These are phyloP conservation scores for Fusarium sp. DNA, from an alignment of 2,329 filamentous ascomycete genomes.

Conservation along the genomic window DNA sequence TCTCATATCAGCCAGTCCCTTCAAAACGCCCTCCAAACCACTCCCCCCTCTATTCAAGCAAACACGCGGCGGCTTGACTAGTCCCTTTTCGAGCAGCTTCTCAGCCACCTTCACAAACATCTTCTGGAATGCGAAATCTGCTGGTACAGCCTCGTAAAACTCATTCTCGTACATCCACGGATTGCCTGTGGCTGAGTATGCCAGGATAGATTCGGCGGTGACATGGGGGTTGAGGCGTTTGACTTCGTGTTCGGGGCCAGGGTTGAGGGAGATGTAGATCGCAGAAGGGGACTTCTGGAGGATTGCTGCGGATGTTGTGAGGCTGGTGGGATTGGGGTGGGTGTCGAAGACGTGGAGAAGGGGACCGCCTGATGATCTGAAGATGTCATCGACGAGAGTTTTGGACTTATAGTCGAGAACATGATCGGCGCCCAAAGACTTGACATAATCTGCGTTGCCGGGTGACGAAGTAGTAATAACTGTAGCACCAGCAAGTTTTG, in stretches of 20 bases:
- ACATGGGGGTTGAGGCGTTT: background rate
- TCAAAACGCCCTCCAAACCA: background rate
- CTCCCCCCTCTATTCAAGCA: background rate
- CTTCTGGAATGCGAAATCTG: conserved; percentile 3
- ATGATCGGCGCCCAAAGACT: conserved; percentile 52
- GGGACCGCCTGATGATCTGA: conserved; percentile 19
- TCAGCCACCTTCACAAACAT: background rate
- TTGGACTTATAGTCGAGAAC: conserved; percentile 56
- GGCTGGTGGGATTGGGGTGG: background rate
- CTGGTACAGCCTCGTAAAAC: background rate
- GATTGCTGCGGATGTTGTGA: background rate
- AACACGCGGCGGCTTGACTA: background rate
- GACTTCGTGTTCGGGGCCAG: background rate
- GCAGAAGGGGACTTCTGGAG: background rate
- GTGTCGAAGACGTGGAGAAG: conserved; percentile 11
- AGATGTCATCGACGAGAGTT: conserved; percentile 34
- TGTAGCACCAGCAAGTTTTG: conserved; percentile 48
- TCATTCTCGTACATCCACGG: background rate
- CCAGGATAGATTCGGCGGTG: background rate
- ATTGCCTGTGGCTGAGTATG: conserved; percentile 1
- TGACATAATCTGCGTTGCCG: conserved; percentile 45
- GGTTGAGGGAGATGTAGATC: background rate
- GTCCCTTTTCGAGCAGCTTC: accelerated
- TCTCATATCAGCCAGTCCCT: background rate
- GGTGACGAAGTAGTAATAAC: conserved; percentile 51